These are phyloP conservation scores for Neofusicoccum kwambonambiense DNA, from an alignment of 2,329 filamentous ascomycete species.

Conservation along the genomic window DNA sequence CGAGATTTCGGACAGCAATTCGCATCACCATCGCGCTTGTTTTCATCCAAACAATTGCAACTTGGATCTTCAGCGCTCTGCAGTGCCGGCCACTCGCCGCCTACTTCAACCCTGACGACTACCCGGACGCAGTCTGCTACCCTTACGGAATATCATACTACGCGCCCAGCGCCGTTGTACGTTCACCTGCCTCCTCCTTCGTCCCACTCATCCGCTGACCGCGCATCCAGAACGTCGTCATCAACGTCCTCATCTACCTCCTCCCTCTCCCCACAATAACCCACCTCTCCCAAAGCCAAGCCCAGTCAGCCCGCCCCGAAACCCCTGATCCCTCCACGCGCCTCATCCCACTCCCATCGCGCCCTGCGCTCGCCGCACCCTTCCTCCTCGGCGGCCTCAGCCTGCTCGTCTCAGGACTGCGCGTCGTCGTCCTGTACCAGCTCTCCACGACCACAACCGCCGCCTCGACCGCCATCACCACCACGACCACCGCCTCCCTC, in stretches of 20 bases:
- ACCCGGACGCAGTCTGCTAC: constrained; percentile 4
- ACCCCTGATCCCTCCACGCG: background rate
- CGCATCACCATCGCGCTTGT: background rate
- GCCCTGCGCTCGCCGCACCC: background rate
- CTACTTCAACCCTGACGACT: background rate
- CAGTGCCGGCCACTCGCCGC: constrained; percentile 11
- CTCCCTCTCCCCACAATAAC: constrained; percentile 7
- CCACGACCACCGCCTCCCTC: background rate
- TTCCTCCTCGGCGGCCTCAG: background rate
- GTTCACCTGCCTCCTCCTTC: background rate
- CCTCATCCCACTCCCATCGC: background rate
- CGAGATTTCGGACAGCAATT: background rate
- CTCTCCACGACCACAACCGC: background rate
- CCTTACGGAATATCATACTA: background rate
- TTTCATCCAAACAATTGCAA: background rate
- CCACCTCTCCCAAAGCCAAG: background rate
- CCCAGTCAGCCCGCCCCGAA: no score
- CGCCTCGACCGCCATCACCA: background rate
- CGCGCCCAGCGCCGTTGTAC: background rate
- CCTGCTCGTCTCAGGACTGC: constrained; percentile 2
- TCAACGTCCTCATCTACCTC: constrained; percentile 13
- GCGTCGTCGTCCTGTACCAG: constrained; percentile 7
- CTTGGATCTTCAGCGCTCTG: background rate
- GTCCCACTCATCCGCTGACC: background rate
- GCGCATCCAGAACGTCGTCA: background rate